Base-by-base conservation (phyloP, 345 rosid genomes). In the Syzygium jambos region DNA sequence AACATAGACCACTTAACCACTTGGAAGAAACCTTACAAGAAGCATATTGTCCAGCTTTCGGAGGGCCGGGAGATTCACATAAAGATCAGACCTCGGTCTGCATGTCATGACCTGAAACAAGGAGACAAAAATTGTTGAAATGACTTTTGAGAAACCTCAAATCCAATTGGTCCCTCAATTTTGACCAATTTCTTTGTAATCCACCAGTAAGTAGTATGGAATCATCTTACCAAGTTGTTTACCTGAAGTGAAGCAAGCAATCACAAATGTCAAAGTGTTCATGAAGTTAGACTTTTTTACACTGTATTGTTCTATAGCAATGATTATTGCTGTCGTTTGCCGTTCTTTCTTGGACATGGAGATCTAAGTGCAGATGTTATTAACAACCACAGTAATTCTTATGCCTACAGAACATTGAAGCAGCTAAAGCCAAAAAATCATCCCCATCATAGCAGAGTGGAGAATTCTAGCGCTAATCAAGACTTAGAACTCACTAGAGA, bases 1-100 rank as follows among this genome's bases (percentile, higher is more conserved):
- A 77, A 83, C 87, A 78, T 38, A 54, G 29, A 83, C 27, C 85
- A 77, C 54, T 21, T 84, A 56, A 63, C 85, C 12, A 53, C 86
- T 25, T 23, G 84, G 80, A 56, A 78, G 57, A 68, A 78, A 89
- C 86, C 96, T 91, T 94, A 98, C 99, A 34, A 98, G 95, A 90
- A 96, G 98, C 99, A 98, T 96, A 90, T 96, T 96, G 61, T 98
- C 99, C 65, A 98, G 92, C 92, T 98, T 98, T 82, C 95, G 91
- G 84, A 98, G 93, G 89, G 99, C 99, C 16, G 98, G 99, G 87
- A 98, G 98, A 86, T 98, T 98, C 86, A 93, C 87, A 86, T 95
- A 95, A 51, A 98, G 98, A 94, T 98, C 99, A 23, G 96, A 93
- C 68, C 99, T 91, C 1, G 99, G 98, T 90, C 94, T 93, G 91